Base-by-base conservation (phyloP, 2,329 filamentous ascomycete genomes). In the Claviceps sp. region DNA sequence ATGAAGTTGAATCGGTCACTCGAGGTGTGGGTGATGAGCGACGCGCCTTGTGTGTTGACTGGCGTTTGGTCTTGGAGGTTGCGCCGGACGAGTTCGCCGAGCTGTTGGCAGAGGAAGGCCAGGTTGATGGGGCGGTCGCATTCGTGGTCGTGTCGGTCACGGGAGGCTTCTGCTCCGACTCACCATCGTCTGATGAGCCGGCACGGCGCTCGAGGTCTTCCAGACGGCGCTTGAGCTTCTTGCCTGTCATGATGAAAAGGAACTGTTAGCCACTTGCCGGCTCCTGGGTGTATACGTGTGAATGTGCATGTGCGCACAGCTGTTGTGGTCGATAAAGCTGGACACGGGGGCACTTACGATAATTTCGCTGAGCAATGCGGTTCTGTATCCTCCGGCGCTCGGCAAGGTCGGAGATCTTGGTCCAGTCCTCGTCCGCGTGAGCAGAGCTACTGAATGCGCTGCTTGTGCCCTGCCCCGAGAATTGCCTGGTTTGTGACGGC, bases 391-490 rank as follows among this genome's bases (percentile, higher is more conserved):
- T 81, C 63, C 90, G 78, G 64, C 93, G 84, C 73, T 97, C 91
- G 50, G 90, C 91, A 55, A 97, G 83, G 69, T 97, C 91, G 53
- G 91, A 95, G 67, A 97, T 95, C 81, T 96, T 95, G 65, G 91
- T 96, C 91, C 91, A 97, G 73, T 97, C 91, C 73, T 97, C 91
- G 65, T 96, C 90, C 52, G 91, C 87, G 68, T 95, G 94, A 61
- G 90, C 91, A 57, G 89, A 94, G 62, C 85, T 86, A 71, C 88
- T 94, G 75, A 95, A 95, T 61, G 91, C 91, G 71, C 89, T 95
- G 73, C 89, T 95, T 56, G 87, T 94, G 66, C 84, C 84, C 65
- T 89, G 83, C 57, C 73, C 77, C 42, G 81, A 76, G 61, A 85
- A 84, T 64, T 88, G 84, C 67, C 85, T 81, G 50, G 82, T 75